phyloP scores from a whole-genome alignment of 2,329 filamentous ascomycete genomes.

The Alternaria sp. region DNA sequence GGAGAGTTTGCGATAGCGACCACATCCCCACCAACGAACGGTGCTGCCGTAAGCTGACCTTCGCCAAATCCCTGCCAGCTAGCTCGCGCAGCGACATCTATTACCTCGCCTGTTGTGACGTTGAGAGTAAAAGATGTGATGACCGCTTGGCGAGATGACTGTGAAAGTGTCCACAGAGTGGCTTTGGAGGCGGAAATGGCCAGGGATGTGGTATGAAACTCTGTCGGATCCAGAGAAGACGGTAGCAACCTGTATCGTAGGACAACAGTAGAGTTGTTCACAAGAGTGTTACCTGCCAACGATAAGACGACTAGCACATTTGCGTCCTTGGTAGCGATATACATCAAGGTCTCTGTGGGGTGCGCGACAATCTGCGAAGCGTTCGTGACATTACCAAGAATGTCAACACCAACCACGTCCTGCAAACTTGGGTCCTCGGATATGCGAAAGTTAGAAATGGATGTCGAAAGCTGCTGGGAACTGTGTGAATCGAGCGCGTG shows the following conservation, averaged over 20 bases:
- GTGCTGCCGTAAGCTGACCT: conserved; percentile 22
- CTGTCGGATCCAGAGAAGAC: conserved; percentile 16
- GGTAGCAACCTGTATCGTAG: conserved; percentile 22
- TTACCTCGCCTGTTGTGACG: conserved; percentile 27
- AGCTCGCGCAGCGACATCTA: conserved; percentile 23
- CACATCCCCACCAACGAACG: conserved; percentile 24
- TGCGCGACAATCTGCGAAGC: conserved; percentile 32
- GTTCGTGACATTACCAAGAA: conserved; percentile 26
- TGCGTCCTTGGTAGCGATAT: conserved; percentile 28
- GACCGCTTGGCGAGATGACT: conserved; percentile 22
- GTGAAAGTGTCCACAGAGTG: conserved; percentile 33
- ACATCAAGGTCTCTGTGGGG: conserved; percentile 23
- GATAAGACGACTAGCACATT: conserved; percentile 32
- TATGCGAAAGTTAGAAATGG: conserved; percentile 34
- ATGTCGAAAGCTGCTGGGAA: conserved; percentile 18
- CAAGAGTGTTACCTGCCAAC: conserved; percentile 2
- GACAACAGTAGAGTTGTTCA: background rate
- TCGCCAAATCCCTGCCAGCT: conserved; percentile 24
- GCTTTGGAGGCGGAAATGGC: conserved; percentile 28
- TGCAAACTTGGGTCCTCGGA: background rate
- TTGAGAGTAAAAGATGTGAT: conserved; percentile 30
- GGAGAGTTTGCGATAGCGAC: conserved; percentile 31
- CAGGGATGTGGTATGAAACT: conserved; percentile 24
- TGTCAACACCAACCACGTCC: conserved; percentile 21
- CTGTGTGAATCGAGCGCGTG: conserved; percentile 30